Conservation (phyloP, 1,139 yeast genomes). For the Scheffersomyces parashehatae region DNA sequence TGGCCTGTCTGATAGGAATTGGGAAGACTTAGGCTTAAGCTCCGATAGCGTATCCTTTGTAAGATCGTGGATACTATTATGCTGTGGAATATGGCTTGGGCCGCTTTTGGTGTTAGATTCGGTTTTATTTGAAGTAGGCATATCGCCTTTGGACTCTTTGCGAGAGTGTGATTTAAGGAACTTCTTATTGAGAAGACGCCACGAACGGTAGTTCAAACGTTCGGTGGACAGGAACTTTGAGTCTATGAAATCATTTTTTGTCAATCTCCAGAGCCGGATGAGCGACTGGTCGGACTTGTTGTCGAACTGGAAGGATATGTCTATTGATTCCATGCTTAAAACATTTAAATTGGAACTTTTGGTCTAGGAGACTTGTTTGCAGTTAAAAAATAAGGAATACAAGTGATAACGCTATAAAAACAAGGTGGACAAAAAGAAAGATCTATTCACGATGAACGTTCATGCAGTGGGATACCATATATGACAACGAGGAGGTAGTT, state of each 20-base stretch:
- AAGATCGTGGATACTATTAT: slow-evolving; percentile 8
- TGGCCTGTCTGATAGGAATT: slow-evolving; percentile 15
- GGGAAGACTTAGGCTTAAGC: slow-evolving; percentile 12
- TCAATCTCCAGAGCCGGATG: slow-evolving; percentile 16
- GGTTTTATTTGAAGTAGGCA: neutral
- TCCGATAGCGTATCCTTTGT: slow-evolving; percentile 14
- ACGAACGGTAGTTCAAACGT: slow-evolving; percentile 16
- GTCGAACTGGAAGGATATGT: slow-evolving; percentile 14
- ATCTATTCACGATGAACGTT: neutral
- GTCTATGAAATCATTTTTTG: slow-evolving; percentile 10
- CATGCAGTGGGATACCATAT: too few relatives aligned
- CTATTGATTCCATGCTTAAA: slow-evolving; percentile 14
- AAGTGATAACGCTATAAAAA: too few relatives aligned
- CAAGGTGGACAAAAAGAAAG: neutral
- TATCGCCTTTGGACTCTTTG: slow-evolving; percentile 1
- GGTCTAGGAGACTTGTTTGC: too few relatives aligned
- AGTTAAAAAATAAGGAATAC: too few relatives aligned
- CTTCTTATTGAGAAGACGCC: slow-evolving; percentile 15
- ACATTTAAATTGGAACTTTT: neutral
- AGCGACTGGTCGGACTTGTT: slow-evolving; percentile 14
- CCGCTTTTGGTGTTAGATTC: slow-evolving; percentile 3
- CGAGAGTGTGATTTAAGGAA: slow-evolving; percentile 2
- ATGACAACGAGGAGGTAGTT: too few relatives aligned
- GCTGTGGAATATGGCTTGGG: neutral
- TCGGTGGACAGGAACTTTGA: slow-evolving; percentile 11